Base-by-base conservation (phyloP, 1,284 basidiomycete species). In the Cryptococcus maquisensis region DNA sequence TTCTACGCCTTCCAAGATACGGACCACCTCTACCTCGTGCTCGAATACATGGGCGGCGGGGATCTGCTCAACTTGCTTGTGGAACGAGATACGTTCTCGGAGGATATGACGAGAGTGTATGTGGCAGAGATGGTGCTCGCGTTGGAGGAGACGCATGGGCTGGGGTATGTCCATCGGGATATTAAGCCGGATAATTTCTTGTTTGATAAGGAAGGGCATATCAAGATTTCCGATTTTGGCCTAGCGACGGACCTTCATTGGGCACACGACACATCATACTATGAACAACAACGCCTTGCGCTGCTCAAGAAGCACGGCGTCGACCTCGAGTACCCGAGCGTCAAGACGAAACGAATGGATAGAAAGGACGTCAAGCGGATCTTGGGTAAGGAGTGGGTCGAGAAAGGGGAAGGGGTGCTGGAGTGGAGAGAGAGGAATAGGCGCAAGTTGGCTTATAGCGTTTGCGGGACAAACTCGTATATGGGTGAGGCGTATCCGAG, bases 121-220 rank as follows among this genome's bases (percentile, higher is more conserved):
- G 83, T 95, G 52, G 90, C 93, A 55, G 94, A 97, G 86, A 98
- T 98, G 94, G 82, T 98, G 55, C 83, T 98, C n/a, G 90, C 91
- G 15, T 87, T 98, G 60, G 88, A 95, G 74, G 87, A 88, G 63
- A 94, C 91, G 69, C 95, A 98, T 78, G 86, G 85, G 69, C 85
- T 91, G 63, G 94, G 94, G 3, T 98, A 95, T 79, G 96, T 97
- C 66, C 94, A 97, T 78, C 85, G 94, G 52, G 94, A 98, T 79
- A 95, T 97, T 78, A 95, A 95, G 78, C 91, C 91, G 60, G 88
- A 91, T 77, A 97, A 97, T 76, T 97, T 97, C 79, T 81, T 97
- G 48, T 95, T 97, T 77, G 89, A 91, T 74, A 85, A 86, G 54
- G 81, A 89, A 59, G 94, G 94, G 7, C 94, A 98, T 77, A 87